A percentile compares a stretch with the other conserved stretches of the same genome.
Conservation (phyloP, 192 early-diverging fungal species). For the Chytriomyces sp. region DNA sequence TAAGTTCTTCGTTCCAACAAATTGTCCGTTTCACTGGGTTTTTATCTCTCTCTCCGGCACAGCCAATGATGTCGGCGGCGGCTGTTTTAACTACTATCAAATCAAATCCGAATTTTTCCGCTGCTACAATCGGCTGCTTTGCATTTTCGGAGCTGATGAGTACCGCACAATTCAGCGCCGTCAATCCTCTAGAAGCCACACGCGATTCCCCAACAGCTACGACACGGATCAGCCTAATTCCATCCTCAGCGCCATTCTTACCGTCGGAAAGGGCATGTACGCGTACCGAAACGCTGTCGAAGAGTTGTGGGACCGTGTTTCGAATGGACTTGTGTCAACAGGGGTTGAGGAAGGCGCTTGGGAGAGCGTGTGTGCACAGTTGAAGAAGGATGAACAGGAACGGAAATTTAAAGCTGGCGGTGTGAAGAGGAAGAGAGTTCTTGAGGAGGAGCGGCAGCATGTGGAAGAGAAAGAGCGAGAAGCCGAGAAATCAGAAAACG, state of each 20-base stretch:
- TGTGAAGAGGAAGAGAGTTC: slow-evolving; percentile 10
- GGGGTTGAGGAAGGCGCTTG: slow-evolving; percentile 23
- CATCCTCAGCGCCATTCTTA: slow-evolving; percentile 50
- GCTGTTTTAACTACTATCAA: slow-evolving; percentile 36
- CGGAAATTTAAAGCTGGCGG: not conserved
- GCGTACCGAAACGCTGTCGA: slow-evolving; percentile 13
- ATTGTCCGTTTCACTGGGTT: not conserved
- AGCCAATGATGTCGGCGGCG: slow-evolving; percentile 49
- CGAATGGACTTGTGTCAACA: not conserved
- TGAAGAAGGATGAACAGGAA: slow-evolving; percentile 14
- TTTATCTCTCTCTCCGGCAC: not conserved
- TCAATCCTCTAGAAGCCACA: not conserved
- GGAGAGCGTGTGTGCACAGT: slow-evolving; percentile 9
- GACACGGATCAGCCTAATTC: slow-evolving; percentile 6
- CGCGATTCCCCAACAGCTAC: not conserved
- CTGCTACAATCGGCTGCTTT: slow-evolving; percentile 33
- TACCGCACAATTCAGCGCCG: slow-evolving; percentile 22
- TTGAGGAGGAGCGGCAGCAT: not conserved
- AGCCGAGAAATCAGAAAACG: not conserved
- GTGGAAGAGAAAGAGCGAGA: not conserved
- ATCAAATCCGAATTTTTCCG: slow-evolving; percentile 43
- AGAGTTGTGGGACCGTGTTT: slow-evolving; percentile 23
- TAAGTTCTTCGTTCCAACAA: slow-evolving; percentile 23
- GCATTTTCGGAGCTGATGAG: slow-evolving; percentile 48
- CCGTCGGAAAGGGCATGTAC: slow-evolving; percentile 40